Percentiles rank a stretch among this genome's conserved stretches.
Conservation (phyloP, 495 filamentous ascomycete genomes). For the Neurospora intermedia region DNA sequence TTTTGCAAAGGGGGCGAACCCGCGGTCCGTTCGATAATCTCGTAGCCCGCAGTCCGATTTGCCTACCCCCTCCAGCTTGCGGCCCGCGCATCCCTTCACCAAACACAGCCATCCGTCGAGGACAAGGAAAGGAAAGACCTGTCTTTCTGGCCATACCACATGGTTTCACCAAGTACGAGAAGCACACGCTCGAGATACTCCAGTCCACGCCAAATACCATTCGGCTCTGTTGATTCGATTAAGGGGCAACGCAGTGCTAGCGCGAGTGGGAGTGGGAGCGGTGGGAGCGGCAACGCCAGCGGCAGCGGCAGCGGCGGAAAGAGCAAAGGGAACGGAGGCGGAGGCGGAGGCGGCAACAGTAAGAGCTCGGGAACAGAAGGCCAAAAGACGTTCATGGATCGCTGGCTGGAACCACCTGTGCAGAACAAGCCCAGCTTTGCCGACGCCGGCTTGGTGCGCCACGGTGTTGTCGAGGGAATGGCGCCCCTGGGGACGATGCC, state of each 20-base stretch:
- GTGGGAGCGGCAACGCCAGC: not conserved
- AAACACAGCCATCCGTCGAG: not conserved
- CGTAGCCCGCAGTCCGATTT: not conserved
- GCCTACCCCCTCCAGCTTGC: not conserved
- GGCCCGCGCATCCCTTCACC: conserved; percentile 1
- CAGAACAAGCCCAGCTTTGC: conserved; percentile 59
- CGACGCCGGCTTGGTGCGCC: conserved; percentile 51
- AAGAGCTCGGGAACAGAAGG: conserved; percentile 22
- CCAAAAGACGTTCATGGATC: conserved; percentile 33
- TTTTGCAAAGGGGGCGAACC: conserved; percentile 14
- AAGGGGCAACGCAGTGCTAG: conserved; percentile 6
- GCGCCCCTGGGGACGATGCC: conserved; percentile 55
- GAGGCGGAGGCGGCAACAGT: conserved; percentile 1
- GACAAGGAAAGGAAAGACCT: not conserved
- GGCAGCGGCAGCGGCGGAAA: not conserved
- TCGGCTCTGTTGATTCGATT: conserved; percentile 24
- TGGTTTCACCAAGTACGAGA: conserved; percentile 27
- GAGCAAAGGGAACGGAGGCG: not conserved
- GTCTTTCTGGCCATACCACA: conserved; percentile 6
- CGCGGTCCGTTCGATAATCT: conserved; percentile 1
- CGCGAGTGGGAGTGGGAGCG: not conserved
- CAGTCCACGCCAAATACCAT: conserved; percentile 37
- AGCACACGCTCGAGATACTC: conserved; percentile 42
- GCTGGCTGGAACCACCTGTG: conserved; percentile 63
- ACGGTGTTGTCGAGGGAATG: conserved; percentile 61